These are phyloP conservation scores for Globisporangium takayamanum DNA, from an alignment of 352 stramenopile species.

Conservation along the genomic window DNA sequence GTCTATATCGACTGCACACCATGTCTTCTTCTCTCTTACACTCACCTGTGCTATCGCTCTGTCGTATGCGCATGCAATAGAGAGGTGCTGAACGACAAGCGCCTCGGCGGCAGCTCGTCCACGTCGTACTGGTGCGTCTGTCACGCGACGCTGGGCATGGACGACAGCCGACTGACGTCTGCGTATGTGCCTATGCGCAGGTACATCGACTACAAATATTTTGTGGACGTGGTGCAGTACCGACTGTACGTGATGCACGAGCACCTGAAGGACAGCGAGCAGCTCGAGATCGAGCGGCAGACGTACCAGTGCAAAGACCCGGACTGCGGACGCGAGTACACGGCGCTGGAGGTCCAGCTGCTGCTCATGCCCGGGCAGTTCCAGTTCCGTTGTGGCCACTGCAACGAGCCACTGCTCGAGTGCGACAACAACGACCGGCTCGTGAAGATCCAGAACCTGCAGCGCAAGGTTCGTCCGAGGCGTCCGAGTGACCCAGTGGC, in stretches of 20 bases:
- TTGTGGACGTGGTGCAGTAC: constrained; percentile 86
- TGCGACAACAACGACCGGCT: constrained; percentile 86
- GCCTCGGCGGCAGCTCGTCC: constrained; percentile 72
- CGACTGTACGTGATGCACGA: constrained; percentile 86
- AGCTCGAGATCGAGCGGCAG: constrained; percentile 82
- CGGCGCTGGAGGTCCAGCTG: constrained; percentile 73
- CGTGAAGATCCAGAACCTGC: constrained; percentile 60
- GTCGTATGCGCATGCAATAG: constrained; percentile 16
- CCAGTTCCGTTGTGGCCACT: constrained; percentile 83
- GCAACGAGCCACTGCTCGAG: constrained; percentile 79
- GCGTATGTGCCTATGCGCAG: constrained; percentile 6
- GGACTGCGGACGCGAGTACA: constrained; percentile 84
- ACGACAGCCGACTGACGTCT: neutral
- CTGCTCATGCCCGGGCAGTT: constrained; percentile 79
- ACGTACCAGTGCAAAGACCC: constrained; percentile 84
- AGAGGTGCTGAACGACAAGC: constrained; percentile 86
- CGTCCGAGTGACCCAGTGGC: neutral
- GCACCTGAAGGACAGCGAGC: constrained; percentile 79
- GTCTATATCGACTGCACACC: neutral
- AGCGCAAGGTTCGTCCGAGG: constrained; percentile 51
- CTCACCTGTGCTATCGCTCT: neutral
- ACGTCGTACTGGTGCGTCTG: constrained; percentile 71
- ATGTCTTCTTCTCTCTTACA: neutral
- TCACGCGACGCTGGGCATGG: too few species aligned
- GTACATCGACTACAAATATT: constrained; percentile 92